These are phyloP conservation scores for Rubia tinctorum DNA, from an alignment of 305 asterid species.

Conservation along the genomic window DNA sequence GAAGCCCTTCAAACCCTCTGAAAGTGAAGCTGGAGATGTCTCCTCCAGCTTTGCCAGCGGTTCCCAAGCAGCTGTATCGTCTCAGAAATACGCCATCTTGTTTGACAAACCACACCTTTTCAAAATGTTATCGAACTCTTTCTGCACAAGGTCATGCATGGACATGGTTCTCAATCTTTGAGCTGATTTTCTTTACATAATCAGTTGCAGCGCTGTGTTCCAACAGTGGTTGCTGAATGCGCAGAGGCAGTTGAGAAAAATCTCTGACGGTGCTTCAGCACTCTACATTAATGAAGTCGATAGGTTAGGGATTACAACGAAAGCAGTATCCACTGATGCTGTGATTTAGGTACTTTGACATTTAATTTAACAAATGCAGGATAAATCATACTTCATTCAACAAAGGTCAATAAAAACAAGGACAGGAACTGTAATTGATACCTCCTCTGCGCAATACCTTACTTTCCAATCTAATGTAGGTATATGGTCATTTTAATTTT, in stretches of 20 bases:
- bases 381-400: not conserved
- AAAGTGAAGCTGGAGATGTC: conserved; percentile 61
- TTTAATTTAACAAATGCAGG: not conserved
- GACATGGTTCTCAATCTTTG: conserved; percentile 72
- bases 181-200: conserved; percentile 69
- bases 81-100: conserved; percentile 72
- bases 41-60: conserved; percentile 74
- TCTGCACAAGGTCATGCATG: conserved; percentile 73
- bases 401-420: not conserved
- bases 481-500: no score
- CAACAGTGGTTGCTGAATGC: conserved; percentile 83
- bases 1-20: conserved; percentile 81
- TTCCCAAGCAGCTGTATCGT: conserved; percentile 25
- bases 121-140: conserved; percentile 67
- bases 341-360: not conserved
- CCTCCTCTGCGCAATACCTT: no score
- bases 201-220: conserved; percentile 72
- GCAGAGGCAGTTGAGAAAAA: conserved; percentile 89
- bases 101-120: conserved; percentile 68
- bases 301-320: not conserved
- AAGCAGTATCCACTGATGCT: not conserved
- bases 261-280: conserved; percentile 81
- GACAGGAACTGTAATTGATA: not conserved
- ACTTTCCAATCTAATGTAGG: no score
- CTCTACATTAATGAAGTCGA: conserved; percentile 36